A percentile compares a stretch with the other conserved stretches of the same genome.
phyloP scores from a whole-genome alignment of 2,329 filamentous ascomycete species.

The Chaetoscypha palmicola region DNA sequence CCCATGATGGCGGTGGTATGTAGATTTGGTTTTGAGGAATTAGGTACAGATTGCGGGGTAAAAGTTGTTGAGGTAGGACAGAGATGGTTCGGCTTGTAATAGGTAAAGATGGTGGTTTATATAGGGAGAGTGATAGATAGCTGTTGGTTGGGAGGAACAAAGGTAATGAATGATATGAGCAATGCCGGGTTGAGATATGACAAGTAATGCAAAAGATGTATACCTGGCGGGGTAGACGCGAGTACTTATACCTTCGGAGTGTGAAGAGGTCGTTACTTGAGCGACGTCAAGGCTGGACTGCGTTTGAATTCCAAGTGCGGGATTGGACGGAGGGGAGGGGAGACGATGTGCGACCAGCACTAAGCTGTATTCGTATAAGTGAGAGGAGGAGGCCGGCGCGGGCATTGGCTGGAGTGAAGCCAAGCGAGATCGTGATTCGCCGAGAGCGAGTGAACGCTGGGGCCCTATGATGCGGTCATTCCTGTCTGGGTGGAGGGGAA shows the following conservation, averaged over 20 bases:
- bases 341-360: background rate
- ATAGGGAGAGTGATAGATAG: background rate
- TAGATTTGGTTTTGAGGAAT: conserved; percentile 4
- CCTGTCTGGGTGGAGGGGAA: background rate
- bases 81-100: too few species aligned
- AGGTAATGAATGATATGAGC: too few species aligned
- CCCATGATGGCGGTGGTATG: conserved; percentile 14
- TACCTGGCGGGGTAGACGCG: background rate
- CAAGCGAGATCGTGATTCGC: background rate
- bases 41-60: background rate
- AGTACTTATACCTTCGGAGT: conserved; percentile 3
- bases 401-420: background rate
- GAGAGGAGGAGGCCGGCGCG: background rate
- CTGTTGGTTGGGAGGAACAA: too few species aligned
- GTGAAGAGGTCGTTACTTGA: background rate
- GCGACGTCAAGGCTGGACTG: conserved; percentile 4
- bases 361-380: background rate
- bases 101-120: too few species aligned
- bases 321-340: background rate
- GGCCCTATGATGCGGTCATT: background rate
- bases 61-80: too few species aligned
- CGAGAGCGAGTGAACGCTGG: background rate
- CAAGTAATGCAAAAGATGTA: too few species aligned
- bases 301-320: background rate
- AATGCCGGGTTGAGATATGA: conserved; percentile 1